phyloP scores from a whole-genome alignment of 1,139 yeast species.

The Yamadazyma epiphylla region DNA sequence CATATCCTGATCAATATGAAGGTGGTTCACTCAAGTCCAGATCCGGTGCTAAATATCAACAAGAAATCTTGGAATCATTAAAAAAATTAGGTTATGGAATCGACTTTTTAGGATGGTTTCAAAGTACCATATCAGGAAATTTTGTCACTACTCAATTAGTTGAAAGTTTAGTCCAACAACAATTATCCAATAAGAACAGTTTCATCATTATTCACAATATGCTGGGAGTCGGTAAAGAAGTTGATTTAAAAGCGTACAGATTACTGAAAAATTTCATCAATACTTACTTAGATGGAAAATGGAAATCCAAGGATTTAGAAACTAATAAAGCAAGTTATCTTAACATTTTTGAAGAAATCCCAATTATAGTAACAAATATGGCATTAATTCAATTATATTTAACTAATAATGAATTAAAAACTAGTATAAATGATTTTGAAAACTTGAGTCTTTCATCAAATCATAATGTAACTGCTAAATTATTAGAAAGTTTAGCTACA shows the following conservation, averaged over 20 bases:
- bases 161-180: constrained; percentile 66
- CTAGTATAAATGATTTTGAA: constrained; percentile 29
- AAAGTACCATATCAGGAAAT: constrained; percentile 66
- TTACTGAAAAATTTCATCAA: constrained; percentile 60
- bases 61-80: constrained; percentile 61
- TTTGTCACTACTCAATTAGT: constrained; percentile 63
- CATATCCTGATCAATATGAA: constrained; percentile 51
- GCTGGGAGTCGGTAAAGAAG: constrained; percentile 58
- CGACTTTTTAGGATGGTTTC: constrained; percentile 82
- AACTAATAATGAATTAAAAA: constrained; percentile 12
- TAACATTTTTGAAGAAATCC: constrained; percentile 71
- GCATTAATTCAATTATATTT: constrained; percentile 40
- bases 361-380: constrained; percentile 59
- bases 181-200: constrained; percentile 60
- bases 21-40: constrained; percentile 54
- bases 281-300: constrained; percentile 54
- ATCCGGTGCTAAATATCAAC: constrained; percentile 66
- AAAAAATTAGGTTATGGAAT: constrained; percentile 61
- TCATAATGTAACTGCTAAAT: constrained; percentile 44
- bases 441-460: constrained; percentile 42
- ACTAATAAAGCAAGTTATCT: constrained; percentile 60
- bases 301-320: constrained; percentile 64
- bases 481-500: constrained; percentile 66
- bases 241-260: constrained; percentile 68
- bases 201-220: constrained; percentile 73